phyloP scores from a whole-genome alignment of 2,329 filamentous ascomycete species.

The Trichoderma endophyticum region DNA sequence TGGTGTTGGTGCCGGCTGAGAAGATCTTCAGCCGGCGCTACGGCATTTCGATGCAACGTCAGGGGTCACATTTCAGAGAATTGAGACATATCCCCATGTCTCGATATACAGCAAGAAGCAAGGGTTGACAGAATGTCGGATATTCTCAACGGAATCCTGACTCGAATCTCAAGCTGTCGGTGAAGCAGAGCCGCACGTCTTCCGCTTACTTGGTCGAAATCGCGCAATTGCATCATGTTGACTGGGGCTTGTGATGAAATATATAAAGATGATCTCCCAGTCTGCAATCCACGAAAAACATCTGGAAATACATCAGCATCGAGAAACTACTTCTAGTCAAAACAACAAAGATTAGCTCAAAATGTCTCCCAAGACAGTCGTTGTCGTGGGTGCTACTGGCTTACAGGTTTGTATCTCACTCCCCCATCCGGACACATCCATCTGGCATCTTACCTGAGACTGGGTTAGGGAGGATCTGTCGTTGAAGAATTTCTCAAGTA shows the following conservation, averaged over 20 bases:
- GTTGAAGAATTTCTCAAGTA: background rate
- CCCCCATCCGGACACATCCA: background rate
- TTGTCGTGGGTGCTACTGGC: background rate
- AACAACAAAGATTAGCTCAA: background rate
- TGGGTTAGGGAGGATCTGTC: background rate
- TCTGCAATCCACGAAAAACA: rapidly evolving
- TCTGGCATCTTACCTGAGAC: background rate
- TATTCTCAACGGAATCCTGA: background rate
- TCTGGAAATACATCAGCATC: background rate
- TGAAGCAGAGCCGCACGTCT: background rate
- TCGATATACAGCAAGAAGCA: background rate
- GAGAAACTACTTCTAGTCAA: background rate
- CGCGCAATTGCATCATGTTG: background rate
- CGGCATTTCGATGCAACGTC: background rate
- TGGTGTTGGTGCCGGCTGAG: background rate
- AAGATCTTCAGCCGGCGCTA: background rate
- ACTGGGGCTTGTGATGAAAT: background rate
- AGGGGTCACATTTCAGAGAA: background rate
- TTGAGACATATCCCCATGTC: background rate
- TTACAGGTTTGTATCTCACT: background rate
- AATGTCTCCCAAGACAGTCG: background rate
- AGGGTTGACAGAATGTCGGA: background rate
- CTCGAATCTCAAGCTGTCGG: background rate
- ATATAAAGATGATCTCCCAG: background rate
- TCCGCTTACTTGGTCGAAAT: background rate